Conservation (phyloP, 768 basidiomycete genomes). For the Leccinum broughii region DNA sequence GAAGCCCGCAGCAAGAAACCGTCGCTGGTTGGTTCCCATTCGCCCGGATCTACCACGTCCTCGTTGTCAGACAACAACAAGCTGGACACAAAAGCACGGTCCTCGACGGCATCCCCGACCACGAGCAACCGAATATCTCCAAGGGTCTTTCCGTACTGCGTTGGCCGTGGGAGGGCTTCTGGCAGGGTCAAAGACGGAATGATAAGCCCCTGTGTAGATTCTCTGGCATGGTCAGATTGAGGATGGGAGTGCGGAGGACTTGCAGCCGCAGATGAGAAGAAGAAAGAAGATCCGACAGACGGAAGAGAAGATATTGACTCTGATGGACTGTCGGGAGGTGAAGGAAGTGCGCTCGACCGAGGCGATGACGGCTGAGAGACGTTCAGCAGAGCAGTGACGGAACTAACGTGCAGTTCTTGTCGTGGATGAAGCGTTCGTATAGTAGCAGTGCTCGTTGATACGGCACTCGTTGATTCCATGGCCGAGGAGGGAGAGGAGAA, state of each 20-base stretch:
- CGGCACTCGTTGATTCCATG: constrained; percentile 26
- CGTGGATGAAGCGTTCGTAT: constrained; percentile 36
- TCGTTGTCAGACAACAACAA: constrained; percentile 64
- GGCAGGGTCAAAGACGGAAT: constrained; percentile 72
- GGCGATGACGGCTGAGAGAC: constrained; percentile 49
- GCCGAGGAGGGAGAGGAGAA: constrained; percentile 6
- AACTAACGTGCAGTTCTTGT: constrained; percentile 17
- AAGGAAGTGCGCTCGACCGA: constrained; percentile 50
- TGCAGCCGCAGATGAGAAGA: constrained; percentile 72
- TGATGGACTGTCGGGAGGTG: constrained; percentile 62
- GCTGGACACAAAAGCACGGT: constrained; percentile 40
- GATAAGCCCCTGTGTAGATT: constrained; percentile 55
- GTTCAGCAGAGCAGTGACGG: constrained; percentile 6
- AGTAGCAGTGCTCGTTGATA: constrained; percentile 41
- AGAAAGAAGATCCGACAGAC: constrained; percentile 72
- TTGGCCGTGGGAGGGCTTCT: constrained; percentile 58
- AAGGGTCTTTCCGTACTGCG: constrained; percentile 66
- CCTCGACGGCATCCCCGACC: constrained; percentile 42
- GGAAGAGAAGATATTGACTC: constrained; percentile 70
- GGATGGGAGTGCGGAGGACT: constrained; percentile 58
- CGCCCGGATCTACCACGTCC: constrained; percentile 62
- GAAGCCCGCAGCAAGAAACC: constrained; percentile 56
- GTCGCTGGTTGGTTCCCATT: constrained; percentile 51
- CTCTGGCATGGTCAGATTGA: constrained; percentile 40
- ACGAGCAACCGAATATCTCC: constrained; percentile 62